phyloP scores from a whole-genome alignment of 805 yeast genomes.

The Phaffomyces antillensis region DNA sequence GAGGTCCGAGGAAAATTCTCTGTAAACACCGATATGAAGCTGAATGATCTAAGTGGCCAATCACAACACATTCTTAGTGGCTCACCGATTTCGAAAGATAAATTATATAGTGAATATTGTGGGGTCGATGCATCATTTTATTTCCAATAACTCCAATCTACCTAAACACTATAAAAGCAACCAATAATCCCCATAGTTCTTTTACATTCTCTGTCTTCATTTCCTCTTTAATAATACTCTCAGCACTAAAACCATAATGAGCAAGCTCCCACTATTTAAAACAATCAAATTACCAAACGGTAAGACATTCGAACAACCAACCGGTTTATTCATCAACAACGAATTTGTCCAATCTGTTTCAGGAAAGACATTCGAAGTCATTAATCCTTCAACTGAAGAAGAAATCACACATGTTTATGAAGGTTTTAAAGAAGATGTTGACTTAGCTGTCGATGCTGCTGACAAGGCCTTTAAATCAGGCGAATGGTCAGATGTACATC shows the following conservation, averaged over 20 bases:
- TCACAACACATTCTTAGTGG: too few relatives aligned
- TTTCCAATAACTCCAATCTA: neutral
- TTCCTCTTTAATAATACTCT: too few relatives aligned
- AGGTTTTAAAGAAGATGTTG: conserved; percentile 8
- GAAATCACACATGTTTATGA: conserved; percentile 9
- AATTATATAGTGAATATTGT: neutral
- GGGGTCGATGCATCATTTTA: conserved; percentile 5
- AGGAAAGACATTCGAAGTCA: conserved; percentile 9
- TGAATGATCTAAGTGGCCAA: too few relatives aligned
- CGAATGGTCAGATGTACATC: conserved; percentile 8
- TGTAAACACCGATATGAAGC: too few relatives aligned
- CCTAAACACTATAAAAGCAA: neutral
- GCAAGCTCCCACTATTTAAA: conserved; percentile 6
- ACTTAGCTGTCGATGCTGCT: conserved; percentile 10
- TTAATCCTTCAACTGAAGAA: conserved; percentile 10
- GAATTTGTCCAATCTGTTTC: conserved; percentile 7
- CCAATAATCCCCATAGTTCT: too few relatives aligned
- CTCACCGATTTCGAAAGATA: too few relatives aligned
- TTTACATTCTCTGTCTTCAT: neutral
- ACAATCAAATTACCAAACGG: conserved; percentile 9
- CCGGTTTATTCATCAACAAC: conserved; percentile 11
- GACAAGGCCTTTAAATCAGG: conserved; percentile 9
- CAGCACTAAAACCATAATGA: neutral
- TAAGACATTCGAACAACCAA: conserved; percentile 10
- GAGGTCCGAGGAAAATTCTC: too few relatives aligned